Conservation (phyloP, 352 stramenopile species). For the Pythium oligandrum region DNA sequence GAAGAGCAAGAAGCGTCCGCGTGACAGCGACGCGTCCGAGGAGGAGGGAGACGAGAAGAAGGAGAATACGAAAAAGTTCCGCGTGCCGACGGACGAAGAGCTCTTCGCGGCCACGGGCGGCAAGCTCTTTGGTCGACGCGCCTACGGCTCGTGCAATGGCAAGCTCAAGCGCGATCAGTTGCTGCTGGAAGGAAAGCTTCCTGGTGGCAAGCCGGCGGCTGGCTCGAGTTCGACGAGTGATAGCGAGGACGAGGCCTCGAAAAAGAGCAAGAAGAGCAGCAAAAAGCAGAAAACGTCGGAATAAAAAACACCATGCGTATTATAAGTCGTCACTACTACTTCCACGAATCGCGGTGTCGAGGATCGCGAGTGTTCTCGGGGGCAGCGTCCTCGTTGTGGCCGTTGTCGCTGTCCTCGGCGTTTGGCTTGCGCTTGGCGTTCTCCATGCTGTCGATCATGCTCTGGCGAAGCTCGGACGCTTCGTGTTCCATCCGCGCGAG, state of each 20-base stretch:
- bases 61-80: conserved; percentile 34
- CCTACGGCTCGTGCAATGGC: conserved; percentile 83
- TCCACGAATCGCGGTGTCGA: not conserved
- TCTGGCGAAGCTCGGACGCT: conserved; percentile 29
- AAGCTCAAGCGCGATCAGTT: conserved; percentile 82
- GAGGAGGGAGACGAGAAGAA: conserved; percentile 31
- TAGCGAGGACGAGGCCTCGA: conserved; percentile 3
- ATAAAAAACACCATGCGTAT: conserved; percentile 7
- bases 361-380: too few species aligned
- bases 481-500: conserved; percentile 63
- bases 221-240: not conserved
- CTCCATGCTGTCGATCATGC: conserved; percentile 33
- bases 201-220: not conserved
- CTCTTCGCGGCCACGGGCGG: conserved; percentile 95
- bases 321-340: too few species aligned
- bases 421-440: conserved; percentile 13
- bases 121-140: conserved; percentile 93
- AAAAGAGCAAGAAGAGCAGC: conserved; percentile 22
- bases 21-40: conserved; percentile 12
- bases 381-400: not conserved
- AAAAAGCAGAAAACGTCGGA: conserved; percentile 22
- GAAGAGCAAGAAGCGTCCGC: conserved; percentile 21
- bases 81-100: conserved; percentile 91
- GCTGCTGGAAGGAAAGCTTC: conserved; percentile 30
- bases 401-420: conserved; percentile 7